Evolutionary conservation across 2,329 filamentous ascomycete genomes (phyloP).

Genomic region (Trichoderma sp.): DNA sequence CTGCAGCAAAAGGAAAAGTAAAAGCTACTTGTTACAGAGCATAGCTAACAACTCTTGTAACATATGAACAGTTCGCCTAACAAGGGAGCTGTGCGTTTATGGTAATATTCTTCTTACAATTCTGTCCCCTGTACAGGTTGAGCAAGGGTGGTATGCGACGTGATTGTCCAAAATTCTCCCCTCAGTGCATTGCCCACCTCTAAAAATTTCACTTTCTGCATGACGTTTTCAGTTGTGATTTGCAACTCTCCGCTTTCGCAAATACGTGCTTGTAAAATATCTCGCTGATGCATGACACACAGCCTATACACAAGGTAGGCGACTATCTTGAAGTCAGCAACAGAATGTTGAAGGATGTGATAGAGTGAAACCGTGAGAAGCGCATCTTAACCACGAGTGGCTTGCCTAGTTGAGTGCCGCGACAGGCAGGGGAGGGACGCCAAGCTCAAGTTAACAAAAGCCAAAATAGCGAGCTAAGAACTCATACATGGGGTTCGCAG

Average conservation of each 20-base stretch:
- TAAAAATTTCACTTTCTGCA: not conserved
- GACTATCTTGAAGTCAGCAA: not conserved
- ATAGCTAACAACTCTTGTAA: not conserved
- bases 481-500: not conserved
- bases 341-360: not conserved
- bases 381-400: not conserved
- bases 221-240: not conserved
- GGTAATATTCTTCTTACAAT: not conserved
- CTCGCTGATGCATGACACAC: too few relatives aligned
- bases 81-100: not conserved
- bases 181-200: not conserved
- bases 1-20: not conserved
- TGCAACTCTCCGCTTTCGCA: not conserved
- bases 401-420: not conserved
- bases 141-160: not conserved
- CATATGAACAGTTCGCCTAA: not conserved
- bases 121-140: not conserved
- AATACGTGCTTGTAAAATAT: not conserved
- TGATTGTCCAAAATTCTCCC: not conserved
- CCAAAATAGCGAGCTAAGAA: not conserved
- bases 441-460: not conserved
- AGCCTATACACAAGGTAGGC: not conserved
- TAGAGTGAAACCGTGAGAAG: not conserved
- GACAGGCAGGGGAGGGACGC: too few relatives aligned
- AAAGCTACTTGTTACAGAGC: not conserved